These are phyloP conservation scores for Alternaria longipes DNA, from an alignment of 2,329 filamentous ascomycete species.

Conservation along the genomic window DNA sequence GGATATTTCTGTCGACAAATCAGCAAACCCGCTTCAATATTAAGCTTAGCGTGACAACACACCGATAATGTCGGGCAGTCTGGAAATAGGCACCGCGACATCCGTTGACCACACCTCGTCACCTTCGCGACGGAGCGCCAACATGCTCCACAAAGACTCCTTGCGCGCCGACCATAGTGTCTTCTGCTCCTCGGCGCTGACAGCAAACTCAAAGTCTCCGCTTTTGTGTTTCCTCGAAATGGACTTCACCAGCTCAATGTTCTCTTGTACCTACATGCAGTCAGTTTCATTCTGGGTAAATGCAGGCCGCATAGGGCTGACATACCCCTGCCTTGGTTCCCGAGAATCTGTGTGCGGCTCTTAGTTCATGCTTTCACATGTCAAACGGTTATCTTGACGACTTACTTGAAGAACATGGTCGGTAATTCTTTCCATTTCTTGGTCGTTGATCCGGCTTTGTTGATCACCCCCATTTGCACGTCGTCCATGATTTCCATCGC, in stretches of 20 bases:
- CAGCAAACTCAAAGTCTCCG: conserved; percentile 65
- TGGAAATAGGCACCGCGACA: conserved; percentile 68
- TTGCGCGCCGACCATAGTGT: conserved; percentile 69
- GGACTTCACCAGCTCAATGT: conserved; percentile 72
- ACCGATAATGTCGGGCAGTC: conserved; percentile 70
- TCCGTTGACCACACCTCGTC: conserved; percentile 70
- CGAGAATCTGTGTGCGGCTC: conserved; percentile 62
- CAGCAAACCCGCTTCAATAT: conserved; percentile 9
- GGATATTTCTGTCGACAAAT: conserved; percentile 70
- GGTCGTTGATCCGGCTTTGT: conserved; percentile 74
- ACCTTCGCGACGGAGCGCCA: conserved; percentile 63
- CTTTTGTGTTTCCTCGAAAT: conserved; percentile 71
- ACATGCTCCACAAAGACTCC: conserved; percentile 69
- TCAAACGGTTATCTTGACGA: conserved; percentile 8
- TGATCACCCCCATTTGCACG: conserved; percentile 85
- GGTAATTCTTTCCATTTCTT: conserved; percentile 79
- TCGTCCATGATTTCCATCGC: conserved; percentile 91
- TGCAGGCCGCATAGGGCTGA: conserved; percentile 17
- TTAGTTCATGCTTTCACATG: conserved; percentile 33
- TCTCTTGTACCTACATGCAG: conserved; percentile 70
- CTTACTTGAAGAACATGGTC: conserved; percentile 82
- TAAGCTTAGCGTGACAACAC: conserved; percentile 18
- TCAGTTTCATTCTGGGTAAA: conserved; percentile 41
- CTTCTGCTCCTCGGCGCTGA: conserved; percentile 63
- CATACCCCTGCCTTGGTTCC: conserved; percentile 73